Evolutionary conservation across 768 basidiomycete species (phyloP).

Genomic region (Rhizopogon sp.): DNA sequence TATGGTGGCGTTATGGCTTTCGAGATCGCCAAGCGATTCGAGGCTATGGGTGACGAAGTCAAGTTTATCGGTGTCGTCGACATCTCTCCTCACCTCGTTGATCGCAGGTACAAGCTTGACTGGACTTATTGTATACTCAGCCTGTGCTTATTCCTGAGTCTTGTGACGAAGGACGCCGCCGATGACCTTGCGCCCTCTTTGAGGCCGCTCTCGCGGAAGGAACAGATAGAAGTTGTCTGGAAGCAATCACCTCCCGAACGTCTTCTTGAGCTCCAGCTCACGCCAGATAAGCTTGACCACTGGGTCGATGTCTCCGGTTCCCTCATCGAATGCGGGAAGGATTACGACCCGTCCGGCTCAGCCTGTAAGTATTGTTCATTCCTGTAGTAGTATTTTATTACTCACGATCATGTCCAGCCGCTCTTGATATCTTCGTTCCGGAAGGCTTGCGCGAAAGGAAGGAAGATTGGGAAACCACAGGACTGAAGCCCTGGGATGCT

Average conservation of each 20-base stretch:
- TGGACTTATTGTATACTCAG: conserved; percentile 36
- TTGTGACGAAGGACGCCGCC: conserved; percentile 19
- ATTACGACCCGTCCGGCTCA: conserved; percentile 12
- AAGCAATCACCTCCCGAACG: conserved; percentile 10
- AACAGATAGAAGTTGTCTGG: conserved; percentile 16
- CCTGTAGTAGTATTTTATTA: background rate
- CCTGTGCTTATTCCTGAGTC: conserved; percentile 33
- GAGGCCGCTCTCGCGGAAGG: conserved; percentile 13
- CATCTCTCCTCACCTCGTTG: conserved; percentile 36
- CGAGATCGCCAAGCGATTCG: conserved; percentile 35
- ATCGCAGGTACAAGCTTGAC: conserved; percentile 34
- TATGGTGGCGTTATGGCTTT: conserved; percentile 41
- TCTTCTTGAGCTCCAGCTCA: conserved; percentile 2
- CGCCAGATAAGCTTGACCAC: conserved; percentile 16
- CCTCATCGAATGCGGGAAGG: conserved; percentile 16
- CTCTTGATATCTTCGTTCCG: conserved; percentile 9
- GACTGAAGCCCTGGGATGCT: conserved; percentile 11
- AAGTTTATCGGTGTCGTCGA: conserved; percentile 38
- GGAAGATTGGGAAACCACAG: conserved; percentile 5
- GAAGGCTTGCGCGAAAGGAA: background rate
- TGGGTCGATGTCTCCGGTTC: conserved; percentile 19
- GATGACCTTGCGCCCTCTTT: conserved; percentile 11
- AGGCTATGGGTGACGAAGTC: conserved; percentile 29
- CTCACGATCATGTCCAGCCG: background rate
- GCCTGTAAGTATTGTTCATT: conserved; percentile 12